Base-by-base conservation (phyloP, 164 flowering plant genomes). In the Stephania japonica region DNA sequence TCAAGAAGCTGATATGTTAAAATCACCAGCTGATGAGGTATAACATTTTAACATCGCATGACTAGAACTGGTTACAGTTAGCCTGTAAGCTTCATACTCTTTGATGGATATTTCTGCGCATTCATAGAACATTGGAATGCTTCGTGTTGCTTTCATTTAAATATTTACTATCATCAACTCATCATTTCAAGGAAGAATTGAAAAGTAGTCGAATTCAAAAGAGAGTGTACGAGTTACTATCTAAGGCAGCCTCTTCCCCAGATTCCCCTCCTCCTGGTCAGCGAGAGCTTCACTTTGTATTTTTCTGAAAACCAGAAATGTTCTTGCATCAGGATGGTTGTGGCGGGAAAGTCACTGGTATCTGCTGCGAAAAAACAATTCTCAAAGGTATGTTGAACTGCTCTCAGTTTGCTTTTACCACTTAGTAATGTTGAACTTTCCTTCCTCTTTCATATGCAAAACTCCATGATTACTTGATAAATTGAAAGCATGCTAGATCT, bases 211-310 rank as follows among this genome's bases (percentile, higher is more conserved):
- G 98, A 77, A 90, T 89, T 26, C 84, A 79, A 56, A 87, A 84
- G 77, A 86, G 98, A 75, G 87, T 93, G 25, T 84, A 88, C 81
- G 99, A 93, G 72, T 82, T 95, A 80, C 89, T 95, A 27, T 88
- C 92, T 61, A 91, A 91, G 81, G 92, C 93, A 63, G 93, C 92
- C 69, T 64, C 72, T 4, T 78, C 91, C 66, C 80, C 74, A 47
- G 70, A 74, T 71, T 76, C 83, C 5, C 68, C 76, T 70, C 81
- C 88, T 71, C 41, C 87, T 8, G 84, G 85, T 83, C 88, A 88
- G 75, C 83, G 85, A 6, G 98, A 93, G 77, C 93, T 95, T 70
- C 95, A 91, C 77, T 95, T 95, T 79, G 83, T 89, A 59, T 95
- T 95, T 85, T 93, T 91, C 75, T 83, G 86, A 73, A 86, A 84